Percentiles rank a stretch among this genome's conserved stretches.
These are phyloP conservation scores for Penicillium sp. DNA, from an alignment of 2,329 filamentous ascomycete genomes.

Conservation along the genomic window DNA sequence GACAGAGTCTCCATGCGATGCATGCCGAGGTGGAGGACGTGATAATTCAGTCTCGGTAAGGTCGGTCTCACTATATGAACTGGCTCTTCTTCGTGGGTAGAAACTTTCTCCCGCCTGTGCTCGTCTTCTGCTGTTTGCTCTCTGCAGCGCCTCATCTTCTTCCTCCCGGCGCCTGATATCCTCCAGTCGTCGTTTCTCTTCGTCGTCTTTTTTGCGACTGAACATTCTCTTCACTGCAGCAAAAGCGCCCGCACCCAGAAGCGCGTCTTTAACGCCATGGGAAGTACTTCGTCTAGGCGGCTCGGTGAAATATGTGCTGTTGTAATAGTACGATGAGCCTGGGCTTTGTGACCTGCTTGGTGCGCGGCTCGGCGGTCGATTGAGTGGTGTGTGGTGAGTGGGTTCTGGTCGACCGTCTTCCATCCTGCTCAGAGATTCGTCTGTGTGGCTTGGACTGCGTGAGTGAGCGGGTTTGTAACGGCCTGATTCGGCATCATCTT, in stretches of 20 bases:
- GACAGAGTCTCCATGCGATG: conserved; percentile 34
- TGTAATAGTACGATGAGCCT: conserved; percentile 38
- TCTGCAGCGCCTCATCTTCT: conserved; percentile 52
- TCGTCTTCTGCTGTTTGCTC: conserved; percentile 56
- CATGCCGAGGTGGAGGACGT: conserved; percentile 23
- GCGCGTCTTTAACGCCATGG: conserved; percentile 56
- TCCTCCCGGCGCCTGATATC: conserved; percentile 50
- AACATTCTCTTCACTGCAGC: conserved; percentile 56
- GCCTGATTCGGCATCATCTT: conserved; percentile 52
- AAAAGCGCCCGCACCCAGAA: conserved; percentile 66
- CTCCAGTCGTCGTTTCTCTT: conserved; percentile 59
- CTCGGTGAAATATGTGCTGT: conserved; percentile 40
- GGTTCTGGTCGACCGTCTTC: conserved; percentile 54
- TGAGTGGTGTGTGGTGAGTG: conserved; percentile 30
- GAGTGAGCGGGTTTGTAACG: conserved; percentile 53
- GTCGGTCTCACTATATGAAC: conserved; percentile 37
- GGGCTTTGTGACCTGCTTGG: conserved; percentile 35
- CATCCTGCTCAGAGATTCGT: conserved; percentile 41
- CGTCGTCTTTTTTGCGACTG: conserved; percentile 53
- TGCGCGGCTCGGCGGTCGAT: conserved; percentile 34
- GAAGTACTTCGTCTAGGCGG: conserved; percentile 45
- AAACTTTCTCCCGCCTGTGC: conserved; percentile 64
- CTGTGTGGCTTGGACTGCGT: conserved; percentile 43
- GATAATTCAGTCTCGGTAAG: conserved; percentile 37
- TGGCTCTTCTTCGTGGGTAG: conserved; percentile 32